Evolutionary conservation across 345 rosid genomes (phyloP).

Genomic region (Clarkia xantiana): DNA sequence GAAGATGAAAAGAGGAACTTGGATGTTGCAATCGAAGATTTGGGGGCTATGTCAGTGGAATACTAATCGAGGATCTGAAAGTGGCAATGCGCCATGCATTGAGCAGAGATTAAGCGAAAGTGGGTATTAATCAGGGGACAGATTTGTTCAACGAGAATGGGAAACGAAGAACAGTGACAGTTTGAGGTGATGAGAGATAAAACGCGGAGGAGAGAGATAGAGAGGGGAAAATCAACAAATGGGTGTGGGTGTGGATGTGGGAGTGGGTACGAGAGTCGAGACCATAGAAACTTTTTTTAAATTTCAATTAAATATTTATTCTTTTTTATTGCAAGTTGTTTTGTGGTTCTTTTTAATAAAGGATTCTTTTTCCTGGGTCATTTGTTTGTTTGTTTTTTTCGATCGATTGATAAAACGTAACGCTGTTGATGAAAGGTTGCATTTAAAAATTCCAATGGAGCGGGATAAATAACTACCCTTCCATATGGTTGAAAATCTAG

Average conservation of each 20-base stretch:
- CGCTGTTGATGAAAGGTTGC: neutral
- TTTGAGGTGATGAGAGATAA: constrained; percentile 3
- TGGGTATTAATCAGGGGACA: neutral
- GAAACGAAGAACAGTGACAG: constrained; percentile 12
- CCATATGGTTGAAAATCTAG: too few species aligned
- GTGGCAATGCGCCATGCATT: neutral
- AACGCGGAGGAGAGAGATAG: neutral
- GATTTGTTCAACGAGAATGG: constrained; percentile 11
- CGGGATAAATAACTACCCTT: too few species aligned
- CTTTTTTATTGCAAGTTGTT: too few species aligned
- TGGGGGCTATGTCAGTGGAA: neutral
- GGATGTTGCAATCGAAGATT: neutral
- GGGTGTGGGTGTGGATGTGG: too few species aligned
- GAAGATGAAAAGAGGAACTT: too few species aligned
- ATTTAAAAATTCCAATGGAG: too few species aligned
- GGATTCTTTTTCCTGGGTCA: too few species aligned
- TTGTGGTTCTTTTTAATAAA: too few species aligned
- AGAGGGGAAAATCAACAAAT: constrained; percentile 5
- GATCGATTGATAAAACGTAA: neutral
- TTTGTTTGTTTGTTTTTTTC: too few species aligned
- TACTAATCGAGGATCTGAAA: constrained; percentile 1
- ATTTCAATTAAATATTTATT: too few species aligned
- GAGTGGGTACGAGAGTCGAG: constrained; percentile 7
- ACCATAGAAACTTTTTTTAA: neutral
- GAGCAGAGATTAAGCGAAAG: neutral